Evolutionary conservation across 2,329 filamentous ascomycete species (phyloP).

Genomic region (Monosporascus sp.): DNA sequence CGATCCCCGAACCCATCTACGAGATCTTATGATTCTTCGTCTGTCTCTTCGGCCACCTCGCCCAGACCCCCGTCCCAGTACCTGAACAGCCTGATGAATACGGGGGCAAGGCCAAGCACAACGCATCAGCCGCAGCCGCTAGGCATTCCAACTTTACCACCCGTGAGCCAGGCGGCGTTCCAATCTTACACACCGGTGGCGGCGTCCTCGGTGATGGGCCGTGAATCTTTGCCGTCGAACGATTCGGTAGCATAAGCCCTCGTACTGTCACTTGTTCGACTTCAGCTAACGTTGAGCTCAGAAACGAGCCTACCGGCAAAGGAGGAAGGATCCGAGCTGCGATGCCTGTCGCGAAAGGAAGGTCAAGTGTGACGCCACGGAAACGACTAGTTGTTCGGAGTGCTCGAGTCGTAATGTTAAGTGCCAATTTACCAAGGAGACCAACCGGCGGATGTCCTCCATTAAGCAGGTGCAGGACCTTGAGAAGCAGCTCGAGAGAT

Average conservation of each 20-base stretch:
- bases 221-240: slow-evolving; percentile 54
- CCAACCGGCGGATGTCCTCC: slow-evolving; percentile 95
- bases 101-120: slow-evolving; percentile 44
- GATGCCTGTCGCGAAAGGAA: slow-evolving; percentile 89
- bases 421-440: slow-evolving; percentile 98
- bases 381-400: slow-evolving; percentile 93
- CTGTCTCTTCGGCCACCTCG: slow-evolving; percentile 56
- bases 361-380: slow-evolving; percentile 91
- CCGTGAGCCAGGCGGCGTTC: slow-evolving; percentile 39
- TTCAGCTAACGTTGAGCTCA: slow-evolving; percentile 61
- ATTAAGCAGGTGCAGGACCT: slow-evolving; percentile 99
- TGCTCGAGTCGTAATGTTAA: slow-evolving; percentile 95
- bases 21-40: slow-evolving; percentile 59
- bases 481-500: slow-evolving; percentile 79
- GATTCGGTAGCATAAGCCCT: slow-evolving; percentile 53
- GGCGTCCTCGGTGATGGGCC: slow-evolving; percentile 45
- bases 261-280: slow-evolving; percentile 34
- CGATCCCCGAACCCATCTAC: slow-evolving; percentile 58
- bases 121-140: slow-evolving; percentile 46
- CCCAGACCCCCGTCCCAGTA: slow-evolving; percentile 50
- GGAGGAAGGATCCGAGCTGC: slow-evolving; percentile 94
- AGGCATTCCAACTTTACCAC: slow-evolving; percentile 45
- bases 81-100: slow-evolving; percentile 46
- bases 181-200: slow-evolving; percentile 49
- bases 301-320: slow-evolving; percentile 90